Percentiles rank a stretch among this genome's conserved stretches.
These are phyloP conservation scores for Entophlyctis luteolus DNA, from an alignment of 192 early-diverging fungal species.

Conservation along the genomic window DNA sequence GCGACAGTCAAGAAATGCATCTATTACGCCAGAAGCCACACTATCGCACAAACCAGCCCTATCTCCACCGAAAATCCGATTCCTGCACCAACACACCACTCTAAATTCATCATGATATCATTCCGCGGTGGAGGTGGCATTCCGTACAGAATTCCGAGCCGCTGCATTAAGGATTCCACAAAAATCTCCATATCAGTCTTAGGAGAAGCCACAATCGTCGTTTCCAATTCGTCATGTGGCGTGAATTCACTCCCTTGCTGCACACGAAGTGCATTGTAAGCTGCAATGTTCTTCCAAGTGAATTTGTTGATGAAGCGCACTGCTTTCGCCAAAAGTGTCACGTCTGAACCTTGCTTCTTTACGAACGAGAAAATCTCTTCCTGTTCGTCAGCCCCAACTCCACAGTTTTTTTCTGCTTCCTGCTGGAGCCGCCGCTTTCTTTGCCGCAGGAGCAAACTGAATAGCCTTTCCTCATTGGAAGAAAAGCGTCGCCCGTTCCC, in stretches of 20 bases:
- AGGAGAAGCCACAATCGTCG: background rate
- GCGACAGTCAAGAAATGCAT: too few species aligned
- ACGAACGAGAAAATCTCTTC: background rate
- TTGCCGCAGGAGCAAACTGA: background rate
- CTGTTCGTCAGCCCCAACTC: too few species aligned
- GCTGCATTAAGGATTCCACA: background rate
- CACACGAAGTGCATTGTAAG: slow-evolving; percentile 2
- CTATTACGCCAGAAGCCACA: slow-evolving; percentile 1
- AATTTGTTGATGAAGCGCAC: background rate
- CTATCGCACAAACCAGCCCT: background rate
- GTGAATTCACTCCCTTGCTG: slow-evolving; percentile 2
- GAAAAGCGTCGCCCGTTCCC: too few species aligned
- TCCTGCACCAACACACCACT: slow-evolving; percentile 6
- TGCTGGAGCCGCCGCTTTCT: background rate
- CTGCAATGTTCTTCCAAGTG: background rate
- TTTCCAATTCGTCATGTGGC: background rate
- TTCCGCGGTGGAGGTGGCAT: slow-evolving; percentile 22
- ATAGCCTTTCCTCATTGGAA: slow-evolving; percentile 10
- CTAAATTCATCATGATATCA: slow-evolving; percentile 20
- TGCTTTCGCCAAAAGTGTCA: background rate
- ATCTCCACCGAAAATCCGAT: background rate
- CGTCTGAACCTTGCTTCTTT: background rate
- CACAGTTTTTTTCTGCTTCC: background rate
- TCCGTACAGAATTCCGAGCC: background rate
- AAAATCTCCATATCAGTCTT: background rate